phyloP scores from a whole-genome alignment of 495 filamentous ascomycete genomes.

The Amphirosellinia nigrospora region DNA sequence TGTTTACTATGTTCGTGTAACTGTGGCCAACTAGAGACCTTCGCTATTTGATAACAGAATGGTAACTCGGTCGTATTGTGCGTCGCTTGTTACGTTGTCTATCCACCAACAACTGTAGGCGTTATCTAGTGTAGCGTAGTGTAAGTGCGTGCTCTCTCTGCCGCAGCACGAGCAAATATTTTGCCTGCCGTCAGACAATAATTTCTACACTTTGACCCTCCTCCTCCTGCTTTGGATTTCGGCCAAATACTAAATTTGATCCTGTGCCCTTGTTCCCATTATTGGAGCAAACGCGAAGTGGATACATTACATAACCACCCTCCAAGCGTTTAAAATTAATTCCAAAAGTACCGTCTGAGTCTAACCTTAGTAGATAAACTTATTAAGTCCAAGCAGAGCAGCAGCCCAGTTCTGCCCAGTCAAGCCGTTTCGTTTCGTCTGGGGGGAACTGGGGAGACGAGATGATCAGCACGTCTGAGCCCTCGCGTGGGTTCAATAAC shows the following conservation, averaged over 20 bases:
- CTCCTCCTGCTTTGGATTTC: no score
- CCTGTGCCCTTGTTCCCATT: neutral
- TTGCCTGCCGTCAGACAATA: neutral
- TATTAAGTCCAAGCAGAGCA: neutral
- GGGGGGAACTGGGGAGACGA: neutral
- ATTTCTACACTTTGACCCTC: neutral
- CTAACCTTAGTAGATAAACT: neutral
- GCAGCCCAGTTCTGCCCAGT: neutral
- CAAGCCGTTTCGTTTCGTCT: neutral
- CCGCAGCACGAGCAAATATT: neutral
- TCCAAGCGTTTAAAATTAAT: neutral
- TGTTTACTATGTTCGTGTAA: slow-evolving; percentile 2
- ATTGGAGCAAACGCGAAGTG: slow-evolving; percentile 4
- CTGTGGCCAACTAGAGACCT: neutral
- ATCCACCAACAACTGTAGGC: neutral
- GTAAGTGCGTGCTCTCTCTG: no score
- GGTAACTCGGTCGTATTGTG: neutral
- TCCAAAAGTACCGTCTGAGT: neutral
- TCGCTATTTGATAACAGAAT: neutral
- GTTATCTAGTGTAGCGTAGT: neutral
- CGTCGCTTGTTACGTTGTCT: neutral
- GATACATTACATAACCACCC: neutral
- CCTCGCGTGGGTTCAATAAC: neutral
- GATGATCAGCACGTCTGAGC: neutral
- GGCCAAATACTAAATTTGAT: neutral